A percentile compares a stretch with the other conserved stretches of the same genome.
These are phyloP conservation scores for Tillandsia leiboldiana DNA, from an alignment of 176 grass and related monocot species.

Conservation along the genomic window DNA sequence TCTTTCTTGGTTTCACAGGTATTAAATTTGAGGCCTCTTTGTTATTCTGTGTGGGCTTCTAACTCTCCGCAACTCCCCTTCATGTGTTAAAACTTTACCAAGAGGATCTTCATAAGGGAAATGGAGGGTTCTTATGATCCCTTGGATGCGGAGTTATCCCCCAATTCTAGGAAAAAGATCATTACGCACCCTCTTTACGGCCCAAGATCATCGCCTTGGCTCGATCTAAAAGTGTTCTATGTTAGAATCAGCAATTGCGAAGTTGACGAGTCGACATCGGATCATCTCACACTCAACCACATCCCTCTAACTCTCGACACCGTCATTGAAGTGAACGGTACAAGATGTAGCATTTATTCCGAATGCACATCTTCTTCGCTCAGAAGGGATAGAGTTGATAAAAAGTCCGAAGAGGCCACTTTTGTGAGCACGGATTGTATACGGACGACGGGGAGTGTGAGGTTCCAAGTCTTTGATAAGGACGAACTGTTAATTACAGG, in stretches of 20 bases:
- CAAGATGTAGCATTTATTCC: conserved; percentile 69
- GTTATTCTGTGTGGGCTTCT: neutral
- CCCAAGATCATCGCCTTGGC: conserved; percentile 73
- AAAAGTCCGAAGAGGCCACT: conserved; percentile 75
- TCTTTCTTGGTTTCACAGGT: too few species aligned
- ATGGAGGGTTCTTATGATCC: conserved; percentile 10
- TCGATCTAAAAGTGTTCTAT: conserved; percentile 85
- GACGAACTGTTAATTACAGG: conserved; percentile 60
- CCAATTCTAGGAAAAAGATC: conserved; percentile 60
- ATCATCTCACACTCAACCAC: conserved; percentile 67
- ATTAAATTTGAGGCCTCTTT: neutral
- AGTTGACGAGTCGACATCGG: conserved; percentile 51
- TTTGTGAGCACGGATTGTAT: conserved; percentile 83
- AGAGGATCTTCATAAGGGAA: neutral
- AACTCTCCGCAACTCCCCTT: neutral
- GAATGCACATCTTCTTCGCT: conserved; percentile 69
- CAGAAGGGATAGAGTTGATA: conserved; percentile 75
- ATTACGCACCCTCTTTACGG: conserved; percentile 81
- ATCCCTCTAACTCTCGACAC: conserved; percentile 71
- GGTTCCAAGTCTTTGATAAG: conserved; percentile 82
- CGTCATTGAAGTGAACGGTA: conserved; percentile 79
- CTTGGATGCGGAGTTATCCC: conserved; percentile 4
- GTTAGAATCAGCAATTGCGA: conserved; percentile 64
- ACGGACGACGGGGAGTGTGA: conserved; percentile 84
- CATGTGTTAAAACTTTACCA: conserved; percentile 2